Evolutionary conservation across 2,329 filamentous ascomycete species (phyloP).

Genomic region (Aspergillus latus): DNA sequence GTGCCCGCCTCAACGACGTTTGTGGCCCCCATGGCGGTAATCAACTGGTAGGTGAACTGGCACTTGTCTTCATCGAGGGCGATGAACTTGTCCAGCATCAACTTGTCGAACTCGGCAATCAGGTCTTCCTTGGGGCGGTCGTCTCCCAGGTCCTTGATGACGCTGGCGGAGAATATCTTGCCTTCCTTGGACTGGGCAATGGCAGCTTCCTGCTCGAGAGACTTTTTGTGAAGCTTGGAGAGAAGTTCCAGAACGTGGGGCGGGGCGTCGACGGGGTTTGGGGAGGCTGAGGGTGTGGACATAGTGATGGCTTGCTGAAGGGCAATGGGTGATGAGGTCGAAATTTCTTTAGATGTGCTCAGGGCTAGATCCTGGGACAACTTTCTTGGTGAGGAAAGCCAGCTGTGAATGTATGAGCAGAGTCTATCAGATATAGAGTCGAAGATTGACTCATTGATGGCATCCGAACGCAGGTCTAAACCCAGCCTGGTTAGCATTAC

Average conservation of each 20-base stretch:
- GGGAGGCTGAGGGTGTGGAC: background rate
- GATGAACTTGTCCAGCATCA: conserved; percentile 56
- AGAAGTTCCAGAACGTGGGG: conserved; percentile 25
- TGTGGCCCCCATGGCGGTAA: conserved; percentile 50
- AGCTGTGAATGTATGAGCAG: too few relatives aligned
- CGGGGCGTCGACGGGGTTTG: conserved; percentile 19
- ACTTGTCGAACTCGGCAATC: conserved; percentile 21
- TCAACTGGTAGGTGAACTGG: conserved; percentile 57
- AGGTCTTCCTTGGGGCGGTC: conserved; percentile 4
- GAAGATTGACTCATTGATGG: too few relatives aligned
- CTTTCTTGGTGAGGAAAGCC: too few relatives aligned
- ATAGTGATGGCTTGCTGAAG: background rate
- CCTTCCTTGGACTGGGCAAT: conserved; percentile 16
- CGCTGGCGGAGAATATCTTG: conserved; percentile 23
- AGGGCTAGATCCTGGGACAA: too few relatives aligned
- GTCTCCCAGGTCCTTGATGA: conserved; percentile 15
- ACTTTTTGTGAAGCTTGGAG: conserved; percentile 21
- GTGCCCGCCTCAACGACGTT: conserved; percentile 62
- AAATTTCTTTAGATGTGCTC: too few relatives aligned
- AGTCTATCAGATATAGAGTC: too few relatives aligned
- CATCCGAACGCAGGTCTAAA: too few relatives aligned
- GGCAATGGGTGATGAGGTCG: background rate
- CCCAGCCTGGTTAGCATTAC: too few relatives aligned
- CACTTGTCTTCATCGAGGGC: conserved; percentile 61
- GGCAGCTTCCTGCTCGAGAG: conserved; percentile 24